Conservation (phyloP, 352 stramenopile genomes). For the Phytophthora crassamura region DNA sequence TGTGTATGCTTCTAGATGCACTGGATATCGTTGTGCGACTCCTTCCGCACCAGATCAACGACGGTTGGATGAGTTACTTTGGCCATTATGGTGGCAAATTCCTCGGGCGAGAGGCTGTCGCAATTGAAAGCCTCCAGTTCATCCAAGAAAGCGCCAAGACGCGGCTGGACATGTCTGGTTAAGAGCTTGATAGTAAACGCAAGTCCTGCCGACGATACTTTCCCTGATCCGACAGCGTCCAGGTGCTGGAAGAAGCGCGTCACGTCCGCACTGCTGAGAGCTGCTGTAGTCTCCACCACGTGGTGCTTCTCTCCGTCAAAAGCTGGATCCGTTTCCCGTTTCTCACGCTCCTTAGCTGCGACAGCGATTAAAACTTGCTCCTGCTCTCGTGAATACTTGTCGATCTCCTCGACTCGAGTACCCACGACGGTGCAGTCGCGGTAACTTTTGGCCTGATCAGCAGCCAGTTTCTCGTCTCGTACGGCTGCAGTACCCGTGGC, state of each 20-base stretch:
- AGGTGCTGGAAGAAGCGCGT: constrained; percentile 58
- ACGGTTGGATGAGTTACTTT: constrained; percentile 43
- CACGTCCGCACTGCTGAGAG: constrained; percentile 22
- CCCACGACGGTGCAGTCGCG: constrained; percentile 45
- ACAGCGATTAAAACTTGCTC: constrained; percentile 16
- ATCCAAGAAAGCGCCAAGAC: constrained; percentile 26
- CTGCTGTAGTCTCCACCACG: background rate
- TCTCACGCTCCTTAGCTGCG: constrained; percentile 21
- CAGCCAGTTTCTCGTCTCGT: constrained; percentile 40
- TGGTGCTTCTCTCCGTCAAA: background rate
- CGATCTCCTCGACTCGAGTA: constrained; percentile 49
- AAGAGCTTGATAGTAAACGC: constrained; percentile 46
- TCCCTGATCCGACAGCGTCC: constrained; percentile 56
- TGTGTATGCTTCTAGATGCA: constrained; percentile 49
- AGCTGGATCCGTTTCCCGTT: background rate
- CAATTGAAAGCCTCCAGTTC: constrained; percentile 26
- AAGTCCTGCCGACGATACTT: constrained; percentile 51
- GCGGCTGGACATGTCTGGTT: constrained; percentile 47
- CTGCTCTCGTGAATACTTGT: constrained; percentile 39
- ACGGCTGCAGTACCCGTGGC: constrained; percentile 19
- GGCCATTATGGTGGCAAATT: constrained; percentile 48
- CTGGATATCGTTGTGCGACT: constrained; percentile 57
- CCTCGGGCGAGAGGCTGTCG: constrained; percentile 30
- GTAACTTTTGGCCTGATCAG: constrained; percentile 36
- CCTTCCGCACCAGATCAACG: constrained; percentile 59